A percentile compares a stretch with the other conserved stretches of the same genome.
phyloP scores from a whole-genome alignment of 805 yeast species.

The Saccharomycopsis sp. region DNA sequence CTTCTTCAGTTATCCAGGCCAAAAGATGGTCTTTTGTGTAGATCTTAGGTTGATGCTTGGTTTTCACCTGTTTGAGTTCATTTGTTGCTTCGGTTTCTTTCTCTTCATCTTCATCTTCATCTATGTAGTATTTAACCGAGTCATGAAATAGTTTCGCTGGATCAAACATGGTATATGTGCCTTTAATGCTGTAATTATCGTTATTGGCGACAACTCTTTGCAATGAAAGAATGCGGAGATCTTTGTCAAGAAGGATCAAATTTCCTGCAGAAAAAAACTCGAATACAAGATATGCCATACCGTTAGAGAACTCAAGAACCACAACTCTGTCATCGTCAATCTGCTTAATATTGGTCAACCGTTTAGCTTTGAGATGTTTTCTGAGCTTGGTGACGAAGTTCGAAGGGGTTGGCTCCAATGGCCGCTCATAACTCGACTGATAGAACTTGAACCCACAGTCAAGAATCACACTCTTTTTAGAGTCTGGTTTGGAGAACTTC shows the following conservation, averaged over 20 bases:
- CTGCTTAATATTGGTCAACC: slow-evolving; percentile 68
- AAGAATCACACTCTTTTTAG: slow-evolving; percentile 65
- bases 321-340: slow-evolving; percentile 77
- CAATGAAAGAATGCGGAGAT: slow-evolving; percentile 58
- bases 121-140: slow-evolving; percentile 14
- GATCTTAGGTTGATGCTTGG: slow-evolving; percentile 3
- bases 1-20: slow-evolving; percentile 37
- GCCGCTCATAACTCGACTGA: slow-evolving; percentile 72
- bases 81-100: slow-evolving; percentile 1
- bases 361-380: slow-evolving; percentile 75
- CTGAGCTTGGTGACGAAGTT: slow-evolving; percentile 80
- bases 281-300: slow-evolving; percentile 65
- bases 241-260: slow-evolving; percentile 66
- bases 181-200: slow-evolving; percentile 72
- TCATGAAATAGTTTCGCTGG: slow-evolving; percentile 36
- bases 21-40: slow-evolving; percentile 31
- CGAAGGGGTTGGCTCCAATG: slow-evolving; percentile 75
- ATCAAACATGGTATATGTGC: slow-evolving; percentile 57
- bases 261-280: slow-evolving; percentile 97
- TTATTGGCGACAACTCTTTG: slow-evolving; percentile 76
- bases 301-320: slow-evolving; percentile 81
- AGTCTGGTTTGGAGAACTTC: slow-evolving; percentile 78
- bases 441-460: slow-evolving; percentile 86
- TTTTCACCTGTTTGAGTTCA: slow-evolving; percentile 1
- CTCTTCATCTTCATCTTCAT: slow-evolving; percentile 11